A percentile compares a stretch with the other conserved stretches of the same genome.
These are phyloP conservation scores for Pleurozium schreberi DNA, from an alignment of 225 moss, liverwort and hornwort species.

Conservation along the genomic window DNA sequence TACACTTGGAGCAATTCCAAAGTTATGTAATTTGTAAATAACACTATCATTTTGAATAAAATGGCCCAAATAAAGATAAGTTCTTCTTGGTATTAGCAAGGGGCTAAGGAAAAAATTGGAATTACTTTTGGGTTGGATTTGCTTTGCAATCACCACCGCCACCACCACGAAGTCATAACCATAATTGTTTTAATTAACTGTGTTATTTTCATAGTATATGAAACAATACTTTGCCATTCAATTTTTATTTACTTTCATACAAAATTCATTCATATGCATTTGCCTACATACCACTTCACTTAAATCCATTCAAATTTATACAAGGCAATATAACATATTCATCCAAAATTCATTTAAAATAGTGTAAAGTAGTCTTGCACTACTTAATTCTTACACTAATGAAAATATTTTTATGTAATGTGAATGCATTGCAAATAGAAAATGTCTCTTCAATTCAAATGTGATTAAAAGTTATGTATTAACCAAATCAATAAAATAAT, in stretches of 20 bases:
- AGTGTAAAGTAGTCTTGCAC: neutral
- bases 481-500: neutral
- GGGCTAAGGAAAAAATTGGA: neutral
- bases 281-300: neutral
- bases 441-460: neutral
- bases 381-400: neutral
- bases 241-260: too few relatives aligned
- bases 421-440: neutral
- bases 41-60: neutral
- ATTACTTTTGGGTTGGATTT: neutral
- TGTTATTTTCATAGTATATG: neutral
- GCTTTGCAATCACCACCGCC: neutral
- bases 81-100: neutral
- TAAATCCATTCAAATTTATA: neutral
- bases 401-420: neutral
- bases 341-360: neutral
- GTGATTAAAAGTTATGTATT: too few relatives aligned
- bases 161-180: accelerated
- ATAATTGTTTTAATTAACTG: too few relatives aligned
- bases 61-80: neutral
- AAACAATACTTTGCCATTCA: neutral
- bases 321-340: neutral
- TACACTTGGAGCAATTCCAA: neutral
- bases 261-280: neutral
- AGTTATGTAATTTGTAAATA: neutral